Evolutionary conservation across 192 early-diverging fungal genomes (phyloP).

Genomic region (Podila clonocystis): DNA sequence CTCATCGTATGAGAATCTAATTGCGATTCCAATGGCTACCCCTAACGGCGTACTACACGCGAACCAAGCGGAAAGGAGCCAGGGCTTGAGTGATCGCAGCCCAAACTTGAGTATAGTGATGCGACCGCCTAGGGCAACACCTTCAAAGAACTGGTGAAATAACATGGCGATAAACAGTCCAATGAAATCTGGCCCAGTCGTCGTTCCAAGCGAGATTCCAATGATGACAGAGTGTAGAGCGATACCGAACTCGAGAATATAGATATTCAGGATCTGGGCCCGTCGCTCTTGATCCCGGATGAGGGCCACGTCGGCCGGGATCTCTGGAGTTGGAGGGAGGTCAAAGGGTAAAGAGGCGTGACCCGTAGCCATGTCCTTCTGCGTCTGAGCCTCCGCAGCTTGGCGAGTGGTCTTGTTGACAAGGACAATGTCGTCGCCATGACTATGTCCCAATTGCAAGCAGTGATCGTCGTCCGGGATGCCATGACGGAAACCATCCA

Average conservation of each 20-base stretch:
- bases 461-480: neutral
- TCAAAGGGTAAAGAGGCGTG: neutral
- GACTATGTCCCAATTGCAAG: neutral
- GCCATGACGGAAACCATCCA: neutral
- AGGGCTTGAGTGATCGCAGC: conserved; percentile 44
- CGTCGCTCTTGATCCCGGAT: conserved; percentile 5
- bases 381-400: neutral
- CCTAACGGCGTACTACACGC: conserved; percentile 83
- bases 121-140: conserved; percentile 74
- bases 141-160: conserved; percentile 74
- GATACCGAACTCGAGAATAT: conserved; percentile 74
- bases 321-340: neutral
- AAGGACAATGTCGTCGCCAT: neutral
- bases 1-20: conserved; percentile 65
- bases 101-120: conserved; percentile 57
- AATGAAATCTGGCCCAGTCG: conserved; percentile 65
- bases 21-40: conserved; percentile 74
- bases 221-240: conserved; percentile 78
- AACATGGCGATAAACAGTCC: conserved; percentile 66
- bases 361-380: neutral
- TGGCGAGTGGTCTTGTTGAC: neutral
- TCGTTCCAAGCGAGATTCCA: conserved; percentile 73
- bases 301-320: neutral
- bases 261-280: conserved; percentile 52
- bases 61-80: conserved; percentile 65